Evolutionary conservation across 2,329 filamentous ascomycete genomes (phyloP).

Genomic region (Aspergillus floridensis): DNA sequence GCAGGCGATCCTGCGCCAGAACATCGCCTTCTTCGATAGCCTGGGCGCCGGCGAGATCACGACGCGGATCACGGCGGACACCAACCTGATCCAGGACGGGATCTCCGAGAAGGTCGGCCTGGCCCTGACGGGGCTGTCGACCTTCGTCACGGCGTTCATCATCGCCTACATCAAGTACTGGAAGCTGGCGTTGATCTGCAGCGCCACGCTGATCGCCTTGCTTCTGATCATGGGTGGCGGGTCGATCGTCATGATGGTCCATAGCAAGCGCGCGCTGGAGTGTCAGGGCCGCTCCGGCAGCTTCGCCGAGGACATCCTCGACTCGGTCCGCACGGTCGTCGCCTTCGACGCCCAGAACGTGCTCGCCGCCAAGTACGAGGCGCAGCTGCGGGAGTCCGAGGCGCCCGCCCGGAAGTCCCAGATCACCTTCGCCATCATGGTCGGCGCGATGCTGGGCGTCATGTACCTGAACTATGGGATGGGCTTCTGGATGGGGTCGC

Average conservation of each 20-base stretch:
- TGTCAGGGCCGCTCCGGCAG: conserved; percentile 62
- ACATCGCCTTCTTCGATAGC: conserved; percentile 88
- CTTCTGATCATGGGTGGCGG: conserved; percentile 69
- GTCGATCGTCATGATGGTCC: conserved; percentile 71
- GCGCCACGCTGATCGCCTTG: conserved; percentile 74
- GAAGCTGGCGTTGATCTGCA: conserved; percentile 85
- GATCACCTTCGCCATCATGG: conserved; percentile 28
- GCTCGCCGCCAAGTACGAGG: conserved; percentile 28
- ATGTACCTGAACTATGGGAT: conserved; percentile 35
- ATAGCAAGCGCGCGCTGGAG: conserved; percentile 69
- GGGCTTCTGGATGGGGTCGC: conserved; percentile 36
- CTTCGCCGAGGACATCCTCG: conserved; percentile 52
- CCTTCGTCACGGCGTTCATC: conserved; percentile 80
- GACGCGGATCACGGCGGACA: conserved; percentile 86
- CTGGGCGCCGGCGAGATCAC: conserved; percentile 87
- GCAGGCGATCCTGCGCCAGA: conserved; percentile 74
- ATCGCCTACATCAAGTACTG: conserved; percentile 87
- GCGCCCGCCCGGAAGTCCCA: conserved; percentile 28
- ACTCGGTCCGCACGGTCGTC: conserved; percentile 50
- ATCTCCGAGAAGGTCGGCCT: conserved; percentile 86
- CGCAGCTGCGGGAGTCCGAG: conserved; percentile 25
- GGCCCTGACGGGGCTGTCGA: conserved; percentile 69
- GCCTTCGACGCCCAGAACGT: conserved; percentile 44
- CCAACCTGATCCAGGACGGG: conserved; percentile 84
- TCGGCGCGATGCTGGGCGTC: conserved; percentile 30